Percentiles rank a stretch among this genome's conserved stretches.
These are phyloP conservation scores for Tardiomyces digboiensis DNA, from an alignment of 1,139 yeast species.

Conservation along the genomic window DNA sequence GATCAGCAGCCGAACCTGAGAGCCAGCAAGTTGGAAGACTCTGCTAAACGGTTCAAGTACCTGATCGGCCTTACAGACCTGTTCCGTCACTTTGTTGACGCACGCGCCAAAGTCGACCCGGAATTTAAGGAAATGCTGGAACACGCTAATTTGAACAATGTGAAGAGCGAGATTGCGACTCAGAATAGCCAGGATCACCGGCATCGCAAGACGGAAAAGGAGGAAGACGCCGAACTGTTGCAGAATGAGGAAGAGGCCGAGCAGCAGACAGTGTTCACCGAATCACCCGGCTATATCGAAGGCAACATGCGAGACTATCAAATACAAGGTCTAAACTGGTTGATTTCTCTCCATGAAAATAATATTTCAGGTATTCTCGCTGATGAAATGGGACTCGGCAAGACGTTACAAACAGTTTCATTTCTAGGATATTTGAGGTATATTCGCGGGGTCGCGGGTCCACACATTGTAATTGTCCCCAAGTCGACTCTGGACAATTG, in stretches of 20 bases:
- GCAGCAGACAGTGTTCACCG: slow-evolving; percentile 56
- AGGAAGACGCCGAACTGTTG: slow-evolving; percentile 86
- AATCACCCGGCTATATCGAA: slow-evolving; percentile 58
- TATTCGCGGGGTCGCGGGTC: slow-evolving; percentile 69
- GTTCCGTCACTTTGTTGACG: slow-evolving; percentile 83
- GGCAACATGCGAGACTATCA: slow-evolving; percentile 43
- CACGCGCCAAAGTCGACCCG: slow-evolving; percentile 72
- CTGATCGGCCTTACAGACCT: slow-evolving; percentile 76
- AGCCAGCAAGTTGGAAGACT: slow-evolving; percentile 12
- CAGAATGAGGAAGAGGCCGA: slow-evolving; percentile 43
- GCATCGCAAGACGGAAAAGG: slow-evolving; percentile 40
- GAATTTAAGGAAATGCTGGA: slow-evolving; percentile 50
- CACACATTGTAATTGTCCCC: slow-evolving; percentile 88
- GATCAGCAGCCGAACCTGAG: slow-evolving; percentile 16
- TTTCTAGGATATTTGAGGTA: slow-evolving; percentile 83
- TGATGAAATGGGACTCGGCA: slow-evolving; percentile 98
- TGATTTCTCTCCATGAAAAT: slow-evolving; percentile 73
- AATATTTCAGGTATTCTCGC: slow-evolving; percentile 87
- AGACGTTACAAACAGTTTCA: slow-evolving; percentile 88
- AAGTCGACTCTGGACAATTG: slow-evolving; percentile 94
- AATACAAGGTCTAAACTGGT: slow-evolving; percentile 90
- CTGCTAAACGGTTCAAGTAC: slow-evolving; percentile 59
- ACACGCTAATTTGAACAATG: slow-evolving; percentile 38
- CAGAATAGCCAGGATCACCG: slow-evolving; percentile 17
- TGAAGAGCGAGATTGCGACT: slow-evolving; percentile 7